Conservation (phyloP, 495 filamentous ascomycete genomes). For the Penicillium chermesinum region DNA sequence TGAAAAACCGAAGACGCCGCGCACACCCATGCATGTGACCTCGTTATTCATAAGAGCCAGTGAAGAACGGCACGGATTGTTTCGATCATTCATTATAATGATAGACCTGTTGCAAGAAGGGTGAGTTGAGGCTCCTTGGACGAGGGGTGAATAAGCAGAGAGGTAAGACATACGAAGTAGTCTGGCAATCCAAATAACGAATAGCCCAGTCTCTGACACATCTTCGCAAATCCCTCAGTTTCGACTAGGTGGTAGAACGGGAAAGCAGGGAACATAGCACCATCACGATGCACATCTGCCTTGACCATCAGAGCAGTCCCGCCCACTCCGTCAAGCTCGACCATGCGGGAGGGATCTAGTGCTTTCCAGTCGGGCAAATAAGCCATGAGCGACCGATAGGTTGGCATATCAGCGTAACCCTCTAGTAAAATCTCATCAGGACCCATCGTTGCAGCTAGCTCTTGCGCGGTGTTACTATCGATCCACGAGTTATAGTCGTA, state of each 20-base stretch:
- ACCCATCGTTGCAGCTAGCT: slow-evolving; percentile 72
- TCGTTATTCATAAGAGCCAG: too few species aligned
- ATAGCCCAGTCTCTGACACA: slow-evolving; percentile 87
- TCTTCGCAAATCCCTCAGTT: slow-evolving; percentile 97
- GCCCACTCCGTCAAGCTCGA: slow-evolving; percentile 85
- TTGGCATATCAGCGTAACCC: slow-evolving; percentile 87
- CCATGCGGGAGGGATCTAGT: slow-evolving; percentile 53
- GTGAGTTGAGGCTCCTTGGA: not conserved
- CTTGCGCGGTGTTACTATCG: slow-evolving; percentile 71
- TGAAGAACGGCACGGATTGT: too few species aligned
- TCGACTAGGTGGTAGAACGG: slow-evolving; percentile 95
- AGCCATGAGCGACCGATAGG: slow-evolving; percentile 90
- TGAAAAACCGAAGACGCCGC: slow-evolving; percentile 15
- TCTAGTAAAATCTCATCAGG: slow-evolving; percentile 89
- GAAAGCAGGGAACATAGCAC: slow-evolving; percentile 97
- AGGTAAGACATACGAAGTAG: slow-evolving; percentile 87
- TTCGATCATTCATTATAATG: slow-evolving; percentile 79
- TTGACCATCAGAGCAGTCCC: slow-evolving; percentile 93
- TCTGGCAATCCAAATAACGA: slow-evolving; percentile 80
- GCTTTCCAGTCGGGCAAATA: slow-evolving; percentile 57
- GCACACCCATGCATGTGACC: slow-evolving; percentile 4
- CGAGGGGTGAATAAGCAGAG: too few species aligned
- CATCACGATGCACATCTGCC: slow-evolving; percentile 94
- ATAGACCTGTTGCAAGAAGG: slow-evolving; percentile 56
- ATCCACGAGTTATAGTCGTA: slow-evolving; percentile 99